Percentiles rank a stretch among this genome's conserved stretches.
These are phyloP conservation scores for Hymenoscyphus albidus DNA, from an alignment of 2,329 filamentous ascomycete species.

Conservation along the genomic window DNA sequence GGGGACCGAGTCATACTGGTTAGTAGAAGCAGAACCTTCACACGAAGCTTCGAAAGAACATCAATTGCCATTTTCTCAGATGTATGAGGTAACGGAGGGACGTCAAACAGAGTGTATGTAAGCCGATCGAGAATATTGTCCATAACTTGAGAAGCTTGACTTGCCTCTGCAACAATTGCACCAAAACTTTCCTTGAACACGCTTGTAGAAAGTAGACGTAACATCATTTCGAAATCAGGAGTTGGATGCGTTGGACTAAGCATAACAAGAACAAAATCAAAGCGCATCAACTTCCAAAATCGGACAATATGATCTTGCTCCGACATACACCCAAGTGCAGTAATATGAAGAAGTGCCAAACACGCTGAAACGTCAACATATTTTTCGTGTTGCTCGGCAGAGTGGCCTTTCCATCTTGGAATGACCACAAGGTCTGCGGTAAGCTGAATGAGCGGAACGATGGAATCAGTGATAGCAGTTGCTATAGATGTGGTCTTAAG, in stretches of 20 bases:
- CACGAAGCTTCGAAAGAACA: conserved; percentile 29
- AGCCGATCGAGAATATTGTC: conserved; percentile 37
- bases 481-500: conserved; percentile 57
- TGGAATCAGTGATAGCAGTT: conserved; percentile 53
- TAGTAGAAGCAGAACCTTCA: conserved; percentile 47
- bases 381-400: conserved; percentile 45
- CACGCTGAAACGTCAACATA: conserved; percentile 61
- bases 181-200: conserved; percentile 62
- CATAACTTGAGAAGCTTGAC: conserved; percentile 38
- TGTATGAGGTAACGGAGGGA: conserved; percentile 36
- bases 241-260: conserved; percentile 64
- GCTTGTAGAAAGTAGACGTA: conserved; percentile 65
- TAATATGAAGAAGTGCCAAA: conserved; percentile 61
- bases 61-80: conserved; percentile 26
- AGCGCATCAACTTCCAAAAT: conserved; percentile 67
- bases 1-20: conserved; percentile 58
- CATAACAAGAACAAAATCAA: conserved; percentile 63
- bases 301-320: conserved; percentile 34
- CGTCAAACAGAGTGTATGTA: conserved; percentile 42
- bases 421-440: conserved; percentile 53
- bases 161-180: conserved; percentile 50
- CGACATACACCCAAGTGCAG: conserved; percentile 55
- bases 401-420: conserved; percentile 40
- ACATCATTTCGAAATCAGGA: conserved; percentile 58
- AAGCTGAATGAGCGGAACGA: conserved; percentile 53